A percentile compares a stretch with the other conserved stretches of the same genome.
Conservation (phyloP, 257 asterid species). For the Gentiana macrophylla region DNA sequence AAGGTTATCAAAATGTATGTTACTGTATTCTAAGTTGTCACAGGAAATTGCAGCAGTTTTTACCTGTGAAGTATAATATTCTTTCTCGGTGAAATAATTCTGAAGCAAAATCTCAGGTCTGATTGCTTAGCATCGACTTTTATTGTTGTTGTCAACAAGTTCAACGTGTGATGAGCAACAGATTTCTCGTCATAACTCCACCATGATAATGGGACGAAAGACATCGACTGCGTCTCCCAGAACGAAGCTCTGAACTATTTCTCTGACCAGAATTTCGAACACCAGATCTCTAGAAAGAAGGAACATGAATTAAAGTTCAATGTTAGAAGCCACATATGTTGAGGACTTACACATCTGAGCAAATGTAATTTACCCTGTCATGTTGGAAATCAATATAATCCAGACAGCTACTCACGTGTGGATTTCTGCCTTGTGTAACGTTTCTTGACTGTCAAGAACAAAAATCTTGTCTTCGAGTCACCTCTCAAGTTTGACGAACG, state of each 20-base stretch:
- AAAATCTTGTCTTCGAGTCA: constrained; percentile 99
- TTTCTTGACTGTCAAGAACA: constrained; percentile 98
- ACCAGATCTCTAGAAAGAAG: constrained; percentile 53
- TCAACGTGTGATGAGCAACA: constrained; percentile 98
- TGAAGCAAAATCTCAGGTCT: constrained; percentile 94
- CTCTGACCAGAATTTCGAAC: constrained; percentile 85
- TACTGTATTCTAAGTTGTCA: not conserved
- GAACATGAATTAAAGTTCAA: not conserved
- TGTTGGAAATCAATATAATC: constrained; percentile 3
- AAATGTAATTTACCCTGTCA: not conserved
- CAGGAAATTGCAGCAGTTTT: constrained; percentile 6
- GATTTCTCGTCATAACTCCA: constrained; percentile 96
- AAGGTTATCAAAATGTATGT: not conserved
- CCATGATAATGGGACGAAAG: constrained; percentile 98
- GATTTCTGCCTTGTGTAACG: constrained; percentile 95
- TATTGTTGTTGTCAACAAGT: constrained; percentile 91
- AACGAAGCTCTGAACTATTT: constrained; percentile 95
- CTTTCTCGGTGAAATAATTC: constrained; percentile 96
- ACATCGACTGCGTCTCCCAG: constrained; percentile 96
- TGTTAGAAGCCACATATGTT: constrained; percentile 1
- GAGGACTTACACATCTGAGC: constrained; percentile 1
- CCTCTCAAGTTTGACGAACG: constrained; percentile 95
- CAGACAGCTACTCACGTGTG: constrained; percentile 66
- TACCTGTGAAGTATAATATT: constrained; percentile 92
- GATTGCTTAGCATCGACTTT: constrained; percentile 98